Evolutionary conservation across 805 yeast species (phyloP), one percentile per base, ranked within the genome.

Genomic region (Yarrowia phangngaensis): DNA sequence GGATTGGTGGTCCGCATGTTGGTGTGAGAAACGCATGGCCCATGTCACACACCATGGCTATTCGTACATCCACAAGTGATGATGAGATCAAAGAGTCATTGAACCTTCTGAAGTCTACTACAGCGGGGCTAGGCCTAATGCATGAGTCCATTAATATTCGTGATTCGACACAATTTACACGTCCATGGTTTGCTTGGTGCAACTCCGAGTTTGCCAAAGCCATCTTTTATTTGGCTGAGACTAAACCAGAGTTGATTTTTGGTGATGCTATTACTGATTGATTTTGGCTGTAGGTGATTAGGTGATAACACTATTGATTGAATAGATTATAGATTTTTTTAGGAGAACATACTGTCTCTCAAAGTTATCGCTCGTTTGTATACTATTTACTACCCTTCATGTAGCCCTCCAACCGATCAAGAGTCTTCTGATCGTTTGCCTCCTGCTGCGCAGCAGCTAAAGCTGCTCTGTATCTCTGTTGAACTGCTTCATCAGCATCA

Each of bases 141-240:
- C 95, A 87, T 61, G 96, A 87, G 67, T 74, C 83, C 51, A 78
- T 87, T 3, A 67, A 82, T 51, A 94, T 86, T 8, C 45, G 52
- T n/a, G 47, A 36, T n/a, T 68, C 68, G 2, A 17, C 51, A 52
- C 19, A 55, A 17, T 88, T 64, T 61, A 84, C 95, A 0, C 69
- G 96, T 52, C 76, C 92, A 2, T 87, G 96, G 96, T 88, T 88
- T 68, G 82, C 95, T 4, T 87, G 96, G 96, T 84, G 94, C 56
- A 87, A 87, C 61, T 79, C 94, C 1, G 95, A 88, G 64, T 85
- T 87, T 66, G 95, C 88, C 15, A 84, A 84, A 63, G 82, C 94
- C 0, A 80, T 87, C n/a, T 62, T 87, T 35, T 82, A 85, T 57
- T 66, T 87, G 53, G 88, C 90, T 2, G 66, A 72, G 51, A 68